These are phyloP conservation scores for Nakazawaea wickerhamii DNA, from an alignment of 805 yeast species.

Conservation along the genomic window DNA sequence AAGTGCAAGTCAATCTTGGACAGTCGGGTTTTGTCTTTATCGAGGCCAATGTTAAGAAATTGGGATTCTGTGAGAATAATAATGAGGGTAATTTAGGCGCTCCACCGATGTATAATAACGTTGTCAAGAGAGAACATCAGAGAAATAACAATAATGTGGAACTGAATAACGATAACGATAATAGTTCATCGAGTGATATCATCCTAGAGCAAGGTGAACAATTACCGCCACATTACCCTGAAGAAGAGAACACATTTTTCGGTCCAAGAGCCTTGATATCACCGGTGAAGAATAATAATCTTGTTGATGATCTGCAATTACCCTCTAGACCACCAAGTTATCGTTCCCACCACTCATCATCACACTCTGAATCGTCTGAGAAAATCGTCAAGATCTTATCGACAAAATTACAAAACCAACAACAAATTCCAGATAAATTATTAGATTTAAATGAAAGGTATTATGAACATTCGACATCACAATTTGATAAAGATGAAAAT, in stretches of 20 bases:
- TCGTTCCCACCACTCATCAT: constrained; percentile 3
- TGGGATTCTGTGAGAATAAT: constrained; percentile 49
- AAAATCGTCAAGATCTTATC: constrained; percentile 1
- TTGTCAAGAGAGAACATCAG: constrained; percentile 6
- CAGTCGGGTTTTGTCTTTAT: constrained; percentile 85
- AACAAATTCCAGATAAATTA: constrained; percentile 11
- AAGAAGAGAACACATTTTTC: constrained; percentile 56
- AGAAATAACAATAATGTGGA: background rate
- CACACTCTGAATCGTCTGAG: constrained; percentile 6
- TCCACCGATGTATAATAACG: constrained; percentile 29
- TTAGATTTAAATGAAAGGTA: constrained; percentile 10
- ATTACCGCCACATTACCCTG: constrained; percentile 66
- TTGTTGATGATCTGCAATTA: background rate
- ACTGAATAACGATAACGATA: background rate
- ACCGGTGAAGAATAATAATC: constrained; percentile 1
- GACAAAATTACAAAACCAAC: constrained; percentile 5
- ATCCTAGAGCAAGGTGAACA: constrained; percentile 68
- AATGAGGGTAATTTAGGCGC: constrained; percentile 35
- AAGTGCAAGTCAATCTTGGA: constrained; percentile 62
- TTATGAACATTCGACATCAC: constrained; percentile 12
- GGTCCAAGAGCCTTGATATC: constrained; percentile 30
- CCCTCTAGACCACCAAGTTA: constrained; percentile 13
- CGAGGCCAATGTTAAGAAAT: constrained; percentile 70
- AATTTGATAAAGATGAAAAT: constrained; percentile 10
- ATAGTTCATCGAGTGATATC: constrained; percentile 31